These are phyloP conservation scores for Trichoderma aggressivum DNA, from an alignment of 2,329 filamentous ascomycete genomes.

Conservation along the genomic window DNA sequence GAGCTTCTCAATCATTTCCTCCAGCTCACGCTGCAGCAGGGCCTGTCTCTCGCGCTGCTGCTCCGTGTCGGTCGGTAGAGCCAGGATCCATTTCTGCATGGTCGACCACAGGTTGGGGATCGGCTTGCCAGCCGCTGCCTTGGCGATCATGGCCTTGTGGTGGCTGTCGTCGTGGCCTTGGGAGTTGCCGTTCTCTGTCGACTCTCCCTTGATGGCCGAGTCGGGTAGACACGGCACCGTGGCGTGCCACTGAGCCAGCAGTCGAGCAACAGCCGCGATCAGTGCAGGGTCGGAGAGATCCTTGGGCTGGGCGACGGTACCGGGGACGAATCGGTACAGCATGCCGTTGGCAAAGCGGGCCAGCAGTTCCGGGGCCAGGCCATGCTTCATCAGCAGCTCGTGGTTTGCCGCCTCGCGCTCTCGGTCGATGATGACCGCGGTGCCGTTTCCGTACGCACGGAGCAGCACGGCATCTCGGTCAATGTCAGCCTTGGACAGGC, in stretches of 20 bases:
- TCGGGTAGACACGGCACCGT: slow-evolving; percentile 56
- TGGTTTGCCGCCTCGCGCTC: slow-evolving; percentile 79
- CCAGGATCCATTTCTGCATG: slow-evolving; percentile 92
- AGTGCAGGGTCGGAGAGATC: slow-evolving; percentile 74
- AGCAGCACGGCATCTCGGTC: slow-evolving; percentile 85
- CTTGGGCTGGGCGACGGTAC: slow-evolving; percentile 72
- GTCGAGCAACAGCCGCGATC: slow-evolving; percentile 77
- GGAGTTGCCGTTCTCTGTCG: slow-evolving; percentile 36
- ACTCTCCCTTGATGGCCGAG: slow-evolving; percentile 21
- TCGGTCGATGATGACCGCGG: slow-evolving; percentile 92
- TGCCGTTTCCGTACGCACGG: slow-evolving; percentile 90
- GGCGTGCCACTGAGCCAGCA: slow-evolving; percentile 92
- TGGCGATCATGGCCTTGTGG: slow-evolving; percentile 43
- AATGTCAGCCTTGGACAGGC: slow-evolving; percentile 66
- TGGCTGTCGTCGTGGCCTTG: slow-evolving; percentile 32
- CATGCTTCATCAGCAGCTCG: slow-evolving; percentile 77
- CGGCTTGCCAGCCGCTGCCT: slow-evolving; percentile 62
- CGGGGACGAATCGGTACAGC: slow-evolving; percentile 86
- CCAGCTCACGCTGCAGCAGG: slow-evolving; percentile 70
- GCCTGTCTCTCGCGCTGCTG: slow-evolving; percentile 65
- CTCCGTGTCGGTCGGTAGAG: slow-evolving; percentile 70
- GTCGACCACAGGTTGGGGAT: slow-evolving; percentile 92
- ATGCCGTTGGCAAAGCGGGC: slow-evolving; percentile 95
- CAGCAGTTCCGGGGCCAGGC: slow-evolving; percentile 80
- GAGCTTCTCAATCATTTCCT: slow-evolving; percentile 65